These are phyloP conservation scores for Suillus plorans DNA, from an alignment of 768 basidiomycete genomes.

Conservation along the genomic window DNA sequence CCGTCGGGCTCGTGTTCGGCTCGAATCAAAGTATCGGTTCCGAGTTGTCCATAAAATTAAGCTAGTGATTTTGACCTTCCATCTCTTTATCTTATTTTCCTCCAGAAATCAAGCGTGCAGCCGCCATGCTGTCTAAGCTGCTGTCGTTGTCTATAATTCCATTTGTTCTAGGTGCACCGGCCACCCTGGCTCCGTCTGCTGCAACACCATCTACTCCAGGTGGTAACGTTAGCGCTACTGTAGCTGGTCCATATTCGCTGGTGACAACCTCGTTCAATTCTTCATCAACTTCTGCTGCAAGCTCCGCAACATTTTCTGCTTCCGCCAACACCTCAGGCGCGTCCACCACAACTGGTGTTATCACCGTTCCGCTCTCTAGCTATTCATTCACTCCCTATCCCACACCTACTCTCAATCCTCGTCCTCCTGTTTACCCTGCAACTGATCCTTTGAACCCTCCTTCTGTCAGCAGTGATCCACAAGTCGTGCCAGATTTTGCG, in stretches of 20 bases:
- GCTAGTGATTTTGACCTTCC: not conserved
- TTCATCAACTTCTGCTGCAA: not conserved
- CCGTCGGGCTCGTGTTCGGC: not conserved
- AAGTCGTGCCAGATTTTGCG: conserved; percentile 38
- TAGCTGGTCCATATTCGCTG: not conserved
- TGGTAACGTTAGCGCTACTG: not conserved
- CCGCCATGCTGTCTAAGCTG: not conserved
- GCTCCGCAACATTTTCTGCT: not conserved
- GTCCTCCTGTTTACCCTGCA: conserved; percentile 49
- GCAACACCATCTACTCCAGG: not conserved
- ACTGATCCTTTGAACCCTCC: conserved; percentile 55
- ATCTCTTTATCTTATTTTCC: not conserved
- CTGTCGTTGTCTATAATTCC: not conserved
- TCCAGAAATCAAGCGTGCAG: not conserved
- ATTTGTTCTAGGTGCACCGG: not conserved
- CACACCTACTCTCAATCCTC: conserved; percentile 48
- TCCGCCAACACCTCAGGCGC: conserved; percentile 6
- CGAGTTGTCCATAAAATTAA: not conserved
- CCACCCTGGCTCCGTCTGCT: not conserved
- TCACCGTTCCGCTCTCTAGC: conserved; percentile 35
- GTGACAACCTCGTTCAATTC: not conserved
- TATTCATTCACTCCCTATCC: conserved; percentile 56
- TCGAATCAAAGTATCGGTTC: not conserved
- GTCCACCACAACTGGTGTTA: conserved; percentile 19
- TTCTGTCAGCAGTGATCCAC: conserved; percentile 37